Conservation (phyloP, 2,329 filamentous ascomycete species). For the Periconia digitata region DNA sequence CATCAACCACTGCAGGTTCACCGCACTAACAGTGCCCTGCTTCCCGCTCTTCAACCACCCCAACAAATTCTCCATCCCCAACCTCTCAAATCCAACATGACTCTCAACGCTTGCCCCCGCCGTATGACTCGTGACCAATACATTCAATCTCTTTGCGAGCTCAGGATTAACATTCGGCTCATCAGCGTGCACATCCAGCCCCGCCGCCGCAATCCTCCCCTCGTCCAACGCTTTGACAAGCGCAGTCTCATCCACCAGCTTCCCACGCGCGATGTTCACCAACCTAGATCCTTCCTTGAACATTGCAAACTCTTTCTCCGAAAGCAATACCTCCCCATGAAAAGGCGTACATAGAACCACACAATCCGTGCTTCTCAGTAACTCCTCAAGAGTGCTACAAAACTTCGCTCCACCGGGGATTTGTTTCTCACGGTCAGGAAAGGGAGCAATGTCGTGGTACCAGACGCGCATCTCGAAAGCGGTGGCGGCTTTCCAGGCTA, state of each 20-base stretch:
- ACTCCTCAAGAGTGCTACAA: slow-evolving; percentile 53
- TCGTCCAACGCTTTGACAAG: slow-evolving; percentile 60
- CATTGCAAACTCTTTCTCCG: slow-evolving; percentile 48
- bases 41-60: slow-evolving; percentile 54
- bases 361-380: slow-evolving; percentile 60
- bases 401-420: slow-evolving; percentile 50
- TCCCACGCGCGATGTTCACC: slow-evolving; percentile 67
- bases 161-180: slow-evolving; percentile 59
- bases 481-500: slow-evolving; percentile 60
- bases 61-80: slow-evolving; percentile 68
- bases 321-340: slow-evolving; percentile 53
- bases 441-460: slow-evolving; percentile 62
- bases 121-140: slow-evolving; percentile 67
- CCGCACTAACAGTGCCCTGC: slow-evolving; percentile 59
- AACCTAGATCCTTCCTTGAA: slow-evolving; percentile 61
- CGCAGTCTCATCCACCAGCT: slow-evolving; percentile 66
- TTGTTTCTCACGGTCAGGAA: slow-evolving; percentile 48
- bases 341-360: slow-evolving; percentile 64
- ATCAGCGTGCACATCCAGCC: slow-evolving; percentile 64
- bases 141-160: slow-evolving; percentile 49
- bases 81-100: slow-evolving; percentile 65
- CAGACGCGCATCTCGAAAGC: slow-evolving; percentile 69
- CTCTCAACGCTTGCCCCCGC: slow-evolving; percentile 68
- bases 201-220: slow-evolving; percentile 55
- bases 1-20: slow-evolving; percentile 61